These are phyloP conservation scores for Botryotinia convoluta DNA, from an alignment of 2,329 filamentous ascomycete species.

Conservation along the genomic window DNA sequence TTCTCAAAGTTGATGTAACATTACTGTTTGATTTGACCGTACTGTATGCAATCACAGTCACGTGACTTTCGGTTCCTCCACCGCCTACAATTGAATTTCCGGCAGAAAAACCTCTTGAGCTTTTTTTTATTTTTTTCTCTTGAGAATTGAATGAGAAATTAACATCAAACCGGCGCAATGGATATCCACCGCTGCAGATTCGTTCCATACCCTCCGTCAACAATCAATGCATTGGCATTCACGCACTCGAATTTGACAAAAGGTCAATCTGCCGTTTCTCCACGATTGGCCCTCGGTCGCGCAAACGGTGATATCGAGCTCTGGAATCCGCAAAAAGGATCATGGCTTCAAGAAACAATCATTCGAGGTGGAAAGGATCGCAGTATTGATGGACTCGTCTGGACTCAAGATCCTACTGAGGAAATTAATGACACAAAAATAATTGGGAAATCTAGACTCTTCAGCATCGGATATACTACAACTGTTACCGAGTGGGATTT, in stretches of 20 bases:
- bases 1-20: not conserved
- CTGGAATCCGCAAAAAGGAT: constrained; percentile 76
- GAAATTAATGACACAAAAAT: constrained; percentile 57
- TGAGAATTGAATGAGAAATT: not conserved
- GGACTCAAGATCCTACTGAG: constrained; percentile 83
- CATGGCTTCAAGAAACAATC: constrained; percentile 87
- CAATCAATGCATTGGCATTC: constrained; percentile 93
- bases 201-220: constrained; percentile 84
- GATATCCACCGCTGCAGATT: constrained; percentile 97
- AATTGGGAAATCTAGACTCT: constrained; percentile 76
- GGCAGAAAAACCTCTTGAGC: constrained; percentile 18
- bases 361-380: constrained; percentile 80
- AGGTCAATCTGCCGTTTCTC: constrained; percentile 53
- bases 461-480: constrained; percentile 93
- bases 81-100: constrained; percentile 12
- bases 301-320: constrained; percentile 97
- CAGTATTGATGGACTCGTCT: constrained; percentile 85
- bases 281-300: constrained; percentile 83
- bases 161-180: constrained; percentile 52
- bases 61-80: not conserved
- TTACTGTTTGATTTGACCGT: too few species aligned
- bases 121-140: constrained; percentile 18
- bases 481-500: constrained; percentile 96
- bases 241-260: constrained; percentile 65
- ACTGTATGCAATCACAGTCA: too few species aligned